Evolutionary conservation across 1,139 yeast genomes (phyloP), one percentile per base, ranked within the genome.

Genomic region (Zygosaccharomyces sapae): DNA sequence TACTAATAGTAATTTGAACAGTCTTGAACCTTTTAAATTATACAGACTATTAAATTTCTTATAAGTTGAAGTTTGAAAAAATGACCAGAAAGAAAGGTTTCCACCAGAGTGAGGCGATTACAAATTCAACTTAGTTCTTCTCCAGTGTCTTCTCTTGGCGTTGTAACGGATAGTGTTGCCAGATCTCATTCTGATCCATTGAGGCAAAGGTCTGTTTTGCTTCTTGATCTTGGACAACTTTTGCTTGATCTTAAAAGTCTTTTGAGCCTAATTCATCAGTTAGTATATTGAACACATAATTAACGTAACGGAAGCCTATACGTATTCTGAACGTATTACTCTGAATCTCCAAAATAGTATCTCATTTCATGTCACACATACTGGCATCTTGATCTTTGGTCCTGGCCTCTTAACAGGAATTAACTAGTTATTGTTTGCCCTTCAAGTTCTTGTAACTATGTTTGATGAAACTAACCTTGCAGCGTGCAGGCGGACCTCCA

Each of bases 141-240:
- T 92, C 99, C 99, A 94, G 95, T 94, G 96, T 84, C 98, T 86
- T 87, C 97, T 89, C 90, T 92, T 92, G 73, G 96, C 95, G 80
- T 92, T 92, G 90, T 90, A 92, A 83, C 92, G 87, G 83, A 92
- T 86, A 70, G 83, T 89, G 95, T 89, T 90, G 77, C 79, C 84
- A 75, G 98, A 89, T 86, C 90, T 92, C 79, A 92, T 84, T 80
- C 98, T 88, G 86, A 90, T 81, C 97, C 97, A 94, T 81, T 92
- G 97, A 71, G 99, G 98, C 75, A 94, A 86, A 74, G 97, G 97
- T 83, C 98, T 88, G 94, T 90, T 92, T 80, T 88, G 96, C 81
- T 90, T 92, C 75, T 84, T 84, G 74, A 97, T 97, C 86, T 92
- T 92, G 74, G 96, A 97, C 77, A 94, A 85, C 85, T 89, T 92